Percentiles rank a stretch among this genome's conserved stretches.
phyloP scores from a whole-genome alignment of 805 yeast genomes.

The Lipomyces chichibuensis region DNA sequence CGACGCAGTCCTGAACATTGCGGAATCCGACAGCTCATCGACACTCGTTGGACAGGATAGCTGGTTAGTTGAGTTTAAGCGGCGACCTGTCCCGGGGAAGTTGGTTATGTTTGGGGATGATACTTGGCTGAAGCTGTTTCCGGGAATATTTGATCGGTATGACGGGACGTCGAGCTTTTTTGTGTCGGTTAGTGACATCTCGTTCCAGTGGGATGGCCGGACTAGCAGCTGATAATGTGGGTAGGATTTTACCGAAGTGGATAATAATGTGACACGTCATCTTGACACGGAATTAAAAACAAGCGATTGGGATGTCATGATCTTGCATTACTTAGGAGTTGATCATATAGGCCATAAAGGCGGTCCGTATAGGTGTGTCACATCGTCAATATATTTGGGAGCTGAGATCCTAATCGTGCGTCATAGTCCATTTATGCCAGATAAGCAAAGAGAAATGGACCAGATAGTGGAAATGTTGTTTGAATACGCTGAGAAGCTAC shows the following conservation, averaged over 20 bases:
- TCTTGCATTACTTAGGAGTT: slow-evolving; percentile 87
- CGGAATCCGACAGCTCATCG: slow-evolving; percentile 79
- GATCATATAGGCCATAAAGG: slow-evolving; percentile 99
- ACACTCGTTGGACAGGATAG: slow-evolving; percentile 78
- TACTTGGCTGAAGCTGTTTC: slow-evolving; percentile 93
- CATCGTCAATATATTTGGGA: not conserved
- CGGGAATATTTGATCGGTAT: slow-evolving; percentile 59
- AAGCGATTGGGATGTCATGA: slow-evolving; percentile 76
- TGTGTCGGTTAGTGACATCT: slow-evolving; percentile 55
- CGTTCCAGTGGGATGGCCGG: not conserved
- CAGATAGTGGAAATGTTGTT: slow-evolving; percentile 59
- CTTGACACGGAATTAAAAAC: slow-evolving; percentile 58
- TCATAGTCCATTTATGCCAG: slow-evolving; percentile 71
- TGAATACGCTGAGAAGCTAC: slow-evolving; percentile 43
- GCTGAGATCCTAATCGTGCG: not conserved
- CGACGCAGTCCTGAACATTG: slow-evolving; percentile 91
- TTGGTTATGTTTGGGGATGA: slow-evolving; percentile 95
- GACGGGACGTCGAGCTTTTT: slow-evolving; percentile 95
- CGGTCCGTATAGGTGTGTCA: slow-evolving; percentile 59
- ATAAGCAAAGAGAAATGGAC: slow-evolving; percentile 88
- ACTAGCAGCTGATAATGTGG: not conserved
- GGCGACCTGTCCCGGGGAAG: slow-evolving; percentile 38
- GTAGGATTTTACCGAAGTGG: slow-evolving; percentile 87
- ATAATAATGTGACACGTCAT: slow-evolving; percentile 88
- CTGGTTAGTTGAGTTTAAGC: slow-evolving; percentile 73